Conservation (phyloP, 805 yeast species). For the Kluyveromyces nonfermentans region DNA sequence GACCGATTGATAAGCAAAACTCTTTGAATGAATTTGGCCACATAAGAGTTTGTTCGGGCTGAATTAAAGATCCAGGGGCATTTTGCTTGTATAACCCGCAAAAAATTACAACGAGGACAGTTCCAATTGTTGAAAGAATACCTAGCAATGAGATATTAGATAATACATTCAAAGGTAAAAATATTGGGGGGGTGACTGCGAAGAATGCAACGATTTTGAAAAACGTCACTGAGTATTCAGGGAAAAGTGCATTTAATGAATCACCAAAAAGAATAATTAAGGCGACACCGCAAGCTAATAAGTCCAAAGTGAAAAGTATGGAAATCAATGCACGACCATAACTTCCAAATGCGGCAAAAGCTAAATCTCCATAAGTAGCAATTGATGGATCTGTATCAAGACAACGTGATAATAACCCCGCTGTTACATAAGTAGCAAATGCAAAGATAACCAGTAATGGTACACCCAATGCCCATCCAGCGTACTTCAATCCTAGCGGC, state of each 20-base stretch:
- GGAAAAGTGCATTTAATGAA: slow-evolving; percentile 63
- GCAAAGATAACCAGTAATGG: slow-evolving; percentile 54
- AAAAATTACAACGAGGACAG: slow-evolving; percentile 46
- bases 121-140: slow-evolving; percentile 56
- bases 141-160: slow-evolving; percentile 65
- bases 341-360: slow-evolving; percentile 76
- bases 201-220: slow-evolving; percentile 64
- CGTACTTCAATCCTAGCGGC: slow-evolving; percentile 56
- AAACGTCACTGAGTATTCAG: slow-evolving; percentile 39
- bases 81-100: slow-evolving; percentile 54
- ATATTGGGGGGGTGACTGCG: slow-evolving; percentile 71
- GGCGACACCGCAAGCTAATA: slow-evolving; percentile 75
- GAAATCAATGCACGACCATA: slow-evolving; percentile 68
- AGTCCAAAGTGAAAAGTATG: slow-evolving; percentile 62
- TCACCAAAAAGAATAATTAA: slow-evolving; percentile 78
- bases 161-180: slow-evolving; percentile 63
- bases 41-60: slow-evolving; percentile 54
- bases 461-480: slow-evolving; percentile 67
- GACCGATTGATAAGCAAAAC: slow-evolving; percentile 52
- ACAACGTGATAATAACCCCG: slow-evolving; percentile 60
- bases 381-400: slow-evolving; percentile 73
- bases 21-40: slow-evolving; percentile 49
- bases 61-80: slow-evolving; percentile 67
- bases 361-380: slow-evolving; percentile 83
- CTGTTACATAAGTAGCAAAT: slow-evolving; percentile 63